Percentiles rank a stretch among this genome's conserved stretches.
Conservation (phyloP, 345 rosid species). For the Geranium brycei region DNA sequence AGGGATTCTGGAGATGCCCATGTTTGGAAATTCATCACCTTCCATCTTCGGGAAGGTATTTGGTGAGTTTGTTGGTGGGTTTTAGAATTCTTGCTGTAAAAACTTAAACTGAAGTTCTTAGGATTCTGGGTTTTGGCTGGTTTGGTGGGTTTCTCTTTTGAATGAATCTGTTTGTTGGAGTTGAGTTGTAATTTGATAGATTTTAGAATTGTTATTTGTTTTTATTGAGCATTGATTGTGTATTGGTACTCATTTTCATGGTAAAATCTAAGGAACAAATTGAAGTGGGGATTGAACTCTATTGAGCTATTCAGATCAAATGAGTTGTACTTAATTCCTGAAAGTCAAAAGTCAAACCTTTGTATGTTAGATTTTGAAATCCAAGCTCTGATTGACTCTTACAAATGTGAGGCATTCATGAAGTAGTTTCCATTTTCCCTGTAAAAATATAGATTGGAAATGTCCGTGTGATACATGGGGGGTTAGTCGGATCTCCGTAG, state of each 20-base stretch:
- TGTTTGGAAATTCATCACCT: background rate
- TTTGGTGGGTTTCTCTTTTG: too few species aligned
- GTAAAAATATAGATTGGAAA: conserved; percentile 10
- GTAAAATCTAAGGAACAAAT: background rate
- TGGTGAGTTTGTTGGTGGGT: background rate
- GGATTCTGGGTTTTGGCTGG: background rate
- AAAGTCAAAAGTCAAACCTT: background rate
- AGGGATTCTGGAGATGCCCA: background rate
- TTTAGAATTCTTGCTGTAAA: background rate
- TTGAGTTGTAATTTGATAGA: background rate
- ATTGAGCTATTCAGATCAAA: background rate
- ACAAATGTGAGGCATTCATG: too few species aligned
- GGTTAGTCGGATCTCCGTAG: conserved; percentile 30
- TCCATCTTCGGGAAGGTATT: background rate
- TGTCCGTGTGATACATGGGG: conserved; percentile 13
- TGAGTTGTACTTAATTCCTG: background rate
- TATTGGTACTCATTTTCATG: background rate
- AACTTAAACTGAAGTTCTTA: background rate
- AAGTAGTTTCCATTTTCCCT: background rate
- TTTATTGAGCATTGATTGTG: background rate
- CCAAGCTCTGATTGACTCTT: too few species aligned
- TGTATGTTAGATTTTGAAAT: background rate
- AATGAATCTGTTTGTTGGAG: too few species aligned
- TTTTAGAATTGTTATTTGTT: too few species aligned
- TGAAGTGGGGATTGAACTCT: background rate